These are phyloP conservation scores for Passalora sequoiae DNA, from an alignment of 2,329 filamentous ascomycete species.

Conservation along the genomic window DNA sequence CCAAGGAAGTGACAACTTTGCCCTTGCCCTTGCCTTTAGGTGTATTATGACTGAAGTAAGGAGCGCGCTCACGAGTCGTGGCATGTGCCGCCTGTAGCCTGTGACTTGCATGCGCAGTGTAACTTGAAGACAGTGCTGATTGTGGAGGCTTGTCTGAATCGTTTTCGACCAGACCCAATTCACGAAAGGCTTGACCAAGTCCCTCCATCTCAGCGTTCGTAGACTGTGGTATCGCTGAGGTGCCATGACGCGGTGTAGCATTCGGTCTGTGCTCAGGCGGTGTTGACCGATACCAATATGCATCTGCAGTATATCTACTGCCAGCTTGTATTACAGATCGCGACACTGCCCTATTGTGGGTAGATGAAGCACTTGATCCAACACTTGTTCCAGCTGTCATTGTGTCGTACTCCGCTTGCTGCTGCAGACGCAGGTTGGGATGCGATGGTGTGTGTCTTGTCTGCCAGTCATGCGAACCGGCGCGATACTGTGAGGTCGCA, in stretches of 20 bases:
- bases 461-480: not conserved
- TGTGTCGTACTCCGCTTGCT: not conserved
- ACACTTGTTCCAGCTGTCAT: not conserved
- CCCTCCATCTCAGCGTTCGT: not conserved
- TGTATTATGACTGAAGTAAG: slow-evolving; percentile 6
- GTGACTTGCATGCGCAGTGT: not conserved
- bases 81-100: not conserved
- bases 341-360: not conserved
- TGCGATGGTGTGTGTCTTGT: not conserved
- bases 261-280: too few relatives aligned
- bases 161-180: not conserved
- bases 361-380: too few relatives aligned
- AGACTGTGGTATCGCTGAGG: not conserved
- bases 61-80: not conserved
- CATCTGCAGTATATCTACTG: not conserved
- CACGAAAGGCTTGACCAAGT: not conserved
- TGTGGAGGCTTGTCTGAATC: not conserved
- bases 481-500: not conserved
- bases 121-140: not conserved
- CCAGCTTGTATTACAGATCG: too few relatives aligned
- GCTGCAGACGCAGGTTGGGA: not conserved
- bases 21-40: slow-evolving; percentile 5
- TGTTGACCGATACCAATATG: not conserved
- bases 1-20: not conserved
- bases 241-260: too few relatives aligned